Conservation (phyloP, 1,284 basidiomycete species). For the Bjerkandera adusta region DNA sequence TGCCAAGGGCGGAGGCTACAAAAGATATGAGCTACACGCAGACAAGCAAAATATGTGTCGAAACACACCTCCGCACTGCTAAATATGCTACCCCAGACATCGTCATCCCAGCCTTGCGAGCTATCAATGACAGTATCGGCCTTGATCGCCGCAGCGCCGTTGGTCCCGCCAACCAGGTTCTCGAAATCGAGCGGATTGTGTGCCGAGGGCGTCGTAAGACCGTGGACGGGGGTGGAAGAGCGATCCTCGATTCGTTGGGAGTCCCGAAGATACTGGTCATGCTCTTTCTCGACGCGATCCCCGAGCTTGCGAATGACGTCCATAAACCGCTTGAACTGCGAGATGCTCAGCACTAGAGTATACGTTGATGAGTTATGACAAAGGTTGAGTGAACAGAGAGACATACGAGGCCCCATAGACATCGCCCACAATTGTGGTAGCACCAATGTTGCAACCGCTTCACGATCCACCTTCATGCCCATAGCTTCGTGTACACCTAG, state of each 20-base stretch:
- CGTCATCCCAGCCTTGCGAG: constrained; percentile 63
- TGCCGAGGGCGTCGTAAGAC: constrained; percentile 31
- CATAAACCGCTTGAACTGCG: constrained; percentile 94
- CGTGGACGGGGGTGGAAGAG: constrained; percentile 41
- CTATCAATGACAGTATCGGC: constrained; percentile 43
- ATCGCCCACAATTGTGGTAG: constrained; percentile 94
- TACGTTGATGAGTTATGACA: background rate
- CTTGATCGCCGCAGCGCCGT: constrained; percentile 38
- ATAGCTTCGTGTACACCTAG: constrained; percentile 95
- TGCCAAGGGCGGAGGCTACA: constrained; percentile 18
- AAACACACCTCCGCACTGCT: constrained; percentile 38
- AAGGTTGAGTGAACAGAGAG: constrained; percentile 1
- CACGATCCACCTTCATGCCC: constrained; percentile 93
- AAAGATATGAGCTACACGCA: background rate
- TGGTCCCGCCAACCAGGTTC: constrained; percentile 62
- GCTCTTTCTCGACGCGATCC: constrained; percentile 83
- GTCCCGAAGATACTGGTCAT: constrained; percentile 80
- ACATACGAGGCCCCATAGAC: constrained; percentile 92
- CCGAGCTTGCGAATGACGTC: constrained; percentile 69
- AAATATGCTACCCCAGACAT: constrained; percentile 78
- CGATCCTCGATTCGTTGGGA: constrained; percentile 81
- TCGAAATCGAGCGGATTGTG: constrained; percentile 65
- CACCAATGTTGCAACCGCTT: constrained; percentile 91
- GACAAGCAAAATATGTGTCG: constrained; percentile 8
- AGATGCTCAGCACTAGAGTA: constrained; percentile 78